A percentile compares a stretch with the other conserved stretches of the same genome.
Evolutionary conservation across 2,329 filamentous ascomycete species (phyloP).

Genomic region (Phialophora tarda): DNA sequence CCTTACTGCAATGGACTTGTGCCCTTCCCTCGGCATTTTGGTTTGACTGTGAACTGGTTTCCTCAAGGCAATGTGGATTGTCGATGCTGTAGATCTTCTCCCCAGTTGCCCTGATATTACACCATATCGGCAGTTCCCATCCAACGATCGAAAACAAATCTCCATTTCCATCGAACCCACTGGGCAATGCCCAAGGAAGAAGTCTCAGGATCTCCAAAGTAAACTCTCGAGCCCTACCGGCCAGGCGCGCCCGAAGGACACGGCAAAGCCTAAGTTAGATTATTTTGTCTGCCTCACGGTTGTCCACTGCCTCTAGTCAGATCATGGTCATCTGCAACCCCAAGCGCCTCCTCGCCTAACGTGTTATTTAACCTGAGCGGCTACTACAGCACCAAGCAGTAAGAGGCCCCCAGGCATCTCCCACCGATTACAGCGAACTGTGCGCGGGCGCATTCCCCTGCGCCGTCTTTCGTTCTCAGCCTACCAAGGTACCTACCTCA

Average conservation of each 20-base stretch:
- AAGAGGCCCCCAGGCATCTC: constrained; percentile 15
- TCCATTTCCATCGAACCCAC: constrained; percentile 12
- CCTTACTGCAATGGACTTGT: constrained; percentile 2
- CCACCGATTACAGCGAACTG: constrained; percentile 25
- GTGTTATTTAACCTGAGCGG: constrained; percentile 21
- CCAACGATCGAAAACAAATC: constrained; percentile 10
- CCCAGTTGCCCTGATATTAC: not conserved
- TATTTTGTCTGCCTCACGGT: not conserved
- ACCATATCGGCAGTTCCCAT: constrained; percentile 6
- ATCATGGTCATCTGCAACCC: constrained; percentile 17
- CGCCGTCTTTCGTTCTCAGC: constrained; percentile 7
- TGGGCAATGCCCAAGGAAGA: constrained; percentile 1
- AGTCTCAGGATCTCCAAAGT: not conserved
- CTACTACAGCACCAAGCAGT: constrained; percentile 20
- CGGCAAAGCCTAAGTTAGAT: constrained; percentile 8
- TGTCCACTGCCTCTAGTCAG: constrained; percentile 13
- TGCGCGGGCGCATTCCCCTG: constrained; percentile 19
- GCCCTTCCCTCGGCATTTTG: not conserved
- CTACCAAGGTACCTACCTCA: not conserved
- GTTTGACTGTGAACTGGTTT: not conserved
- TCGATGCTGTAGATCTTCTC: not conserved
- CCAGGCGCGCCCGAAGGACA: constrained; percentile 3
- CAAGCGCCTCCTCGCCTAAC: constrained; percentile 19
- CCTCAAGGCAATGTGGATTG: not conserved
- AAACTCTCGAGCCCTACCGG: constrained; percentile 2